These are phyloP conservation scores for Sambucus nigra DNA, from an alignment of 129 eudicot genomes.

Conservation along the genomic window DNA sequence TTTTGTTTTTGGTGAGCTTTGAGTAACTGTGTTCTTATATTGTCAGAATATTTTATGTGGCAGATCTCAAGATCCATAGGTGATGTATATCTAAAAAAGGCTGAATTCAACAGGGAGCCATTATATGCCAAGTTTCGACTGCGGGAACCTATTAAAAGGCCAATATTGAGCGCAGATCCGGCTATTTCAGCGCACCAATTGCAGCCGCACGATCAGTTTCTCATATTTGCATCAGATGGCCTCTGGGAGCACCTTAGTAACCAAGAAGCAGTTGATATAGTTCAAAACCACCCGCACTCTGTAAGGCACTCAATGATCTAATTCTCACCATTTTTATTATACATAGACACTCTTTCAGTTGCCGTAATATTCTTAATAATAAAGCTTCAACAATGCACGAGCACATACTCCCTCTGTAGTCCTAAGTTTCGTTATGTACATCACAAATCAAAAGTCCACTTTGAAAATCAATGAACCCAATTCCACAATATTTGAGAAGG, in stretches of 20 bases:
- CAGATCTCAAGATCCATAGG: conserved; percentile 20
- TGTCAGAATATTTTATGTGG: neutral
- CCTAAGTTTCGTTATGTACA: no score
- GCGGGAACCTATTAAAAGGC: conserved; percentile 9
- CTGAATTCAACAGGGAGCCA: conserved; percentile 16
- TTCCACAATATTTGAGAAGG: no score
- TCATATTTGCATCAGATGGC: conserved; percentile 14
- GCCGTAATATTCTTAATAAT: no score
- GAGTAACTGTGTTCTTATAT: neutral
- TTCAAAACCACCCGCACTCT: conserved; percentile 7
- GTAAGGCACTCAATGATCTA: neutral
- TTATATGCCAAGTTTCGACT: conserved; percentile 11
- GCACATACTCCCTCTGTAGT: no score
- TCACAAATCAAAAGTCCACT: no score
- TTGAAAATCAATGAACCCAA: no score
- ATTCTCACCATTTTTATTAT: neutral
- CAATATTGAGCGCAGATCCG: conserved; percentile 16
- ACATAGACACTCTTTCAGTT: neutral
- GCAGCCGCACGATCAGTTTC: conserved; percentile 13
- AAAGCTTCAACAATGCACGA: neutral
- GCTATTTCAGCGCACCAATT: conserved; percentile 12
- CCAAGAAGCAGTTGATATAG: conserved; percentile 17
- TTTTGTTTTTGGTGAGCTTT: neutral
- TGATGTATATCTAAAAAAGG: conserved; percentile 12
- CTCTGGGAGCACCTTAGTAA: conserved; percentile 16